Percentiles rank a stretch among this genome's conserved stretches.
These are phyloP conservation scores for Colletotrichum sidae DNA, from an alignment of 2,329 filamentous ascomycete genomes.

Conservation along the genomic window DNA sequence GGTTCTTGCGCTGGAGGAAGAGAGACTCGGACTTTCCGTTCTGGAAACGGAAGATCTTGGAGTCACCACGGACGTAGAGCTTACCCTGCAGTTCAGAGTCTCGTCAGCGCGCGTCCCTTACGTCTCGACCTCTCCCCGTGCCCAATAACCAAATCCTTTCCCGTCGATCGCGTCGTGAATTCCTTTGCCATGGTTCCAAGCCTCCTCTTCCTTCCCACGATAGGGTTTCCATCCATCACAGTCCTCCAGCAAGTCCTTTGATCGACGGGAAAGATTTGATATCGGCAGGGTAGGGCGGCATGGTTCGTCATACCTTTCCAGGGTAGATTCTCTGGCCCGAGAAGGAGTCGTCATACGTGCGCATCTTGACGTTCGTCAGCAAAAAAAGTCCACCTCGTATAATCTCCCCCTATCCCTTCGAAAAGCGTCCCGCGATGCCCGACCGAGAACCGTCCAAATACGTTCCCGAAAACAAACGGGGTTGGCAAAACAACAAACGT, in stretches of 20 bases:
- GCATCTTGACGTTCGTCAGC: constrained; percentile 61
- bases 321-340: constrained; percentile 76
- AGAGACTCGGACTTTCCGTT: constrained; percentile 99
- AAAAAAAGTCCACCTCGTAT: background rate
- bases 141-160: background rate
- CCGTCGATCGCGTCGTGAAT: constrained; percentile 8
- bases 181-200: no score
- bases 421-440: background rate
- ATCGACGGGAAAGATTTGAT: constrained; percentile 18
- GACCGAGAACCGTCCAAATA: no score
- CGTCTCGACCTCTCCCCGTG: background rate
- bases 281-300: background rate
- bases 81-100: constrained; percentile 78
- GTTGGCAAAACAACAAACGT: no score
- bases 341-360: constrained; percentile 75
- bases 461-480: no score
- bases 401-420: background rate
- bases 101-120: constrained; percentile 42
- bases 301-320: constrained; percentile 68
- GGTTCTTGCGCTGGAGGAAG: constrained; percentile 99
- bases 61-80: constrained; percentile 99
- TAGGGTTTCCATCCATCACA: background rate
- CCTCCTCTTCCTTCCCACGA: no score
- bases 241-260: constrained; percentile 1
- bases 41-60: constrained; percentile 99